Evolutionary conservation across 768 basidiomycete genomes (phyloP), one percentile per base, ranked within the genome.

Genomic region (Mycena capillaripes): DNA sequence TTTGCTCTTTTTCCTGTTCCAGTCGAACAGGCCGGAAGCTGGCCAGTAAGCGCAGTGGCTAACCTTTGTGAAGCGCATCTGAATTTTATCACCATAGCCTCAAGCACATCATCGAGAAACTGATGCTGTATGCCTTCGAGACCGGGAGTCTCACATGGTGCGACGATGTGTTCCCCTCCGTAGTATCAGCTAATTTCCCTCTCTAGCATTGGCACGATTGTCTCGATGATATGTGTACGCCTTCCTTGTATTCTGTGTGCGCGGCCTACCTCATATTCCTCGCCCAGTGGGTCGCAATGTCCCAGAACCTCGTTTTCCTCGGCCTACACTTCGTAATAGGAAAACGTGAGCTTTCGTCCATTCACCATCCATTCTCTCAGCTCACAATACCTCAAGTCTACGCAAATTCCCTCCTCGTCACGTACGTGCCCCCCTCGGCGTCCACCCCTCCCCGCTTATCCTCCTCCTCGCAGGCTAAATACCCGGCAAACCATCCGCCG

Each of bases 71-170:
- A 29, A 27, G 50, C 19, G 19, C 19, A 50, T 59, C 55, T 19
- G 11, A 27, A 23, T 25, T n/a, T n/a, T 14, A 44, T 53, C 27
- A 23, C 40, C 16, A 19, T 53, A 89, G 87, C 61, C 67, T 89
- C 63, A 88, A 89, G 69, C 81, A 80, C 0, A 76, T 89, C 30
- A 84, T 90, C 60, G 82, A 88, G 53, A 77, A 84, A 2, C 79
- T 89, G 29, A 86, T 86, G 34, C 75, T 85, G 17, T 90, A 90
- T 74, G 82, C 88, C 0, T 87, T 89, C 66, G 89, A 90, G 75
- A 89, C 86, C 40, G 88, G 88, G 19, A 79, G 83, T 21, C 76
- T 89, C 23, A 89, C 89, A n/a, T 86, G 86, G 86, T 85, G 74
- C 16, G 76, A 21, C 58, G 2, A 21, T 21, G 9, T 25, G 4